phyloP scores from a whole-genome alignment of 1,284 basidiomycete species.

The Mycena citricolor region DNA sequence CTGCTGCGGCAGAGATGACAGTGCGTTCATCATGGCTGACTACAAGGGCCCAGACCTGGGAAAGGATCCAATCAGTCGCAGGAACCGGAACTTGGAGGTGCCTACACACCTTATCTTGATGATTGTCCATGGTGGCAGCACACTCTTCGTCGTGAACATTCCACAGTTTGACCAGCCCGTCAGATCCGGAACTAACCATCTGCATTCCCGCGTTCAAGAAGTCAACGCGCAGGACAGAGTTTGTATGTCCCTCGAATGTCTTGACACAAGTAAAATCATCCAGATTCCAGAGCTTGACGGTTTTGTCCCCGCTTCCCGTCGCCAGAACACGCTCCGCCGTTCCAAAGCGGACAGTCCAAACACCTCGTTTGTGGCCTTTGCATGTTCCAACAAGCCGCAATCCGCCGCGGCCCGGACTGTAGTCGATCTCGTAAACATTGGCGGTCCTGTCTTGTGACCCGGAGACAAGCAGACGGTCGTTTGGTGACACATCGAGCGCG shows the following conservation, averaged over 20 bases:
- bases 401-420: constrained; percentile 45
- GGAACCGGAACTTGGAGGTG: too few relatives aligned
- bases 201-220: constrained; percentile 87
- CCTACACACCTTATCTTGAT: constrained; percentile 88
- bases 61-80: constrained; percentile 6
- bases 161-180: constrained; percentile 97
- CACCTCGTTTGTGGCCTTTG: constrained; percentile 94
- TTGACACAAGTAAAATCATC: constrained; percentile 90
- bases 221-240: constrained; percentile 91
- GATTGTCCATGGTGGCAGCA: constrained; percentile 88
- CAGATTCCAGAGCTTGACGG: constrained; percentile 90
- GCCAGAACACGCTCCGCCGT: constrained; percentile 83
- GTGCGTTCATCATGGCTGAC: constrained; percentile 75
- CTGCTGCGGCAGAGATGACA: constrained; percentile 91
- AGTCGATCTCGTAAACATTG: constrained; percentile 85
- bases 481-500: constrained; percentile 89
- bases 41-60: constrained; percentile 89
- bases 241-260: constrained; percentile 97
- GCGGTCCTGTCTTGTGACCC: constrained; percentile 96
- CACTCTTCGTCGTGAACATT: constrained; percentile 89
- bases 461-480: constrained; percentile 86
- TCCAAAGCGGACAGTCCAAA: constrained; percentile 93
- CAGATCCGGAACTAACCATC: constrained; percentile 85
- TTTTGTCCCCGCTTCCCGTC: constrained; percentile 94
- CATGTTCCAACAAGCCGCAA: constrained; percentile 84